Evolutionary conservation across 1,139 yeast genomes (phyloP).

Genomic region (Blastobotrys buckinghamii): DNA sequence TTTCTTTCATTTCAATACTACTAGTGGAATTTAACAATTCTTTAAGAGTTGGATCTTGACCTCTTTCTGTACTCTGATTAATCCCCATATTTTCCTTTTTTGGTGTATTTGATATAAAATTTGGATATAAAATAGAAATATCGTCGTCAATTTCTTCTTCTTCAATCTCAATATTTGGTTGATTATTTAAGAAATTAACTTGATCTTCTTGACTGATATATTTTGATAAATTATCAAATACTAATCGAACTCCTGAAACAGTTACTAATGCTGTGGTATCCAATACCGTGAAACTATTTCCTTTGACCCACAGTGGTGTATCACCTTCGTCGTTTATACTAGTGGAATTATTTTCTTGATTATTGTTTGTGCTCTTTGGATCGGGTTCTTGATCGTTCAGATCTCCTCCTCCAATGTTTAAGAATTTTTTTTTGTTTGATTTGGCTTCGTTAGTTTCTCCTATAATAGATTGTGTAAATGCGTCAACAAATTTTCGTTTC

Average conservation of each 20-base stretch:
- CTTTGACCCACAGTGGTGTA: constrained; percentile 9
- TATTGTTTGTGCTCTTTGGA: too few relatives aligned
- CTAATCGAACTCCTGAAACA: neutral
- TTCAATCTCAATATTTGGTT: neutral
- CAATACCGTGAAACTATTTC: neutral
- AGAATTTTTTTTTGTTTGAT: too few relatives aligned
- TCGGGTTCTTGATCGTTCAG: too few relatives aligned
- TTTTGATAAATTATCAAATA: neutral
- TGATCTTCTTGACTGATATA: neutral
- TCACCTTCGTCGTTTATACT: constrained; percentile 12
- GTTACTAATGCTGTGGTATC: constrained; percentile 3
- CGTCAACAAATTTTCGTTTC: constrained; percentile 10
- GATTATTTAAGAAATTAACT: neutral
- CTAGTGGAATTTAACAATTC: neutral
- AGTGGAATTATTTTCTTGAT: too few relatives aligned
- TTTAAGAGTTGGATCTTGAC: neutral
- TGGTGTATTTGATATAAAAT: neutral
- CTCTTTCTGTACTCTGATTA: neutral
- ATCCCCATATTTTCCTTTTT: constrained; percentile 2
- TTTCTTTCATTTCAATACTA: neutral
- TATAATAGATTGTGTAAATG: constrained; percentile 4
- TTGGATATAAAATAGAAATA: neutral
- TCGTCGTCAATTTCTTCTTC: neutral
- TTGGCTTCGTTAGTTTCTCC: neutral
- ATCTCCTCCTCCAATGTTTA: too few relatives aligned